A percentile compares a stretch with the other conserved stretches of the same genome.
phyloP scores from a whole-genome alignment of 2,329 filamentous ascomycete genomes.

The Nakataea oryzae region DNA sequence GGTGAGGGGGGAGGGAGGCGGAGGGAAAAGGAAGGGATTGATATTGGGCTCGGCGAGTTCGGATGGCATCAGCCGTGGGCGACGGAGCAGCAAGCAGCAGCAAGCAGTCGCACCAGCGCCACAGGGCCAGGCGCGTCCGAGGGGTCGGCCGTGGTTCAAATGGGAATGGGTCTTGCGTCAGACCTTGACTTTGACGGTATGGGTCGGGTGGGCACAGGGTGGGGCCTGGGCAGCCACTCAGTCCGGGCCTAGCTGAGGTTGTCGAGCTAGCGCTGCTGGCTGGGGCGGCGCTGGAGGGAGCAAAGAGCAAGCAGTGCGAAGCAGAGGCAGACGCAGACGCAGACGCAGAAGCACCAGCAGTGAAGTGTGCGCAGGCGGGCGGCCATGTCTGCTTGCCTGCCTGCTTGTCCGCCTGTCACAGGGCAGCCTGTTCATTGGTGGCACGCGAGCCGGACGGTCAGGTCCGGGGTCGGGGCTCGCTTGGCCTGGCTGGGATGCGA shows the following conservation, averaged over 20 bases:
- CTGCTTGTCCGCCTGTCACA: background rate
- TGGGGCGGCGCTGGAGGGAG: too few relatives aligned
- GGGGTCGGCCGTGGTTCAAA: background rate
- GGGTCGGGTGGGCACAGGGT: background rate
- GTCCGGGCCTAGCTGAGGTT: background rate
- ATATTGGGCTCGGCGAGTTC: background rate
- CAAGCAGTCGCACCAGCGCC: too few relatives aligned
- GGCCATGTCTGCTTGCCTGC: too few relatives aligned
- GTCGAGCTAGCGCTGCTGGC: background rate
- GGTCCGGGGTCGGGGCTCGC: background rate
- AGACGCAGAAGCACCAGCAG: too few relatives aligned
- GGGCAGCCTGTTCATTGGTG: background rate
- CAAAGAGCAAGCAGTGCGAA: too few relatives aligned
- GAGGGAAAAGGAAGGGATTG: background rate
- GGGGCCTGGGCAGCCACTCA: background rate
- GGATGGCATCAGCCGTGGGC: background rate
- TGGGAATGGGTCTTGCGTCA: background rate
- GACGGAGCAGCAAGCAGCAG: background rate
- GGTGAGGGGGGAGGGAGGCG: too few relatives aligned
- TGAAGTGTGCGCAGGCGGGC: too few relatives aligned
- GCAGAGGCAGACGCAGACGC: too few relatives aligned
- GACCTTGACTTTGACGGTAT: background rate
- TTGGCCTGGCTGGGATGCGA: background rate
- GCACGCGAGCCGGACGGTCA: background rate
- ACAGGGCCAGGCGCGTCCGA: background rate